phyloP scores from a whole-genome alignment of 2,329 filamentous ascomycete species.

The Alternaria rosae region DNA sequence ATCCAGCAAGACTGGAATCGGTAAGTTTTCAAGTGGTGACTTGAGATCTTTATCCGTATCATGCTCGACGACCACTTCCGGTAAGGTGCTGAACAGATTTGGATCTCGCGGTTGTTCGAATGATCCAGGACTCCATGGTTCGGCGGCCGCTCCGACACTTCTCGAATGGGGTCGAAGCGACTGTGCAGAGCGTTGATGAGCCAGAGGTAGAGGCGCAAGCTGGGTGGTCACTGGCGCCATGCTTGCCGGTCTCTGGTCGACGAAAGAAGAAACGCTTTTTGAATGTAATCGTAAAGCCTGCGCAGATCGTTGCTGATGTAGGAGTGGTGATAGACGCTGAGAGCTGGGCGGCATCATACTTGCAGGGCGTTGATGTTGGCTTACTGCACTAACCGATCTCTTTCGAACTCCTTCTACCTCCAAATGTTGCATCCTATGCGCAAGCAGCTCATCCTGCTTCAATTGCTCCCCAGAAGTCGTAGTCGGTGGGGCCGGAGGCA shows the following conservation, averaged over 20 bases:
- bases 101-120: conserved; percentile 11
- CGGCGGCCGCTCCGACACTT: conserved; percentile 21
- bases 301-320: conserved; percentile 23
- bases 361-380: conserved; percentile 18
- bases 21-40: conserved; percentile 14
- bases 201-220: neutral
- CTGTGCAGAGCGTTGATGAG: conserved; percentile 6
- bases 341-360: conserved; percentile 18
- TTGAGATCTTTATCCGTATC: conserved; percentile 6
- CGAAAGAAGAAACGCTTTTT: conserved; percentile 18
- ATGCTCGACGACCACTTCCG: conserved; percentile 19
- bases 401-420: conserved; percentile 34
- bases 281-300: conserved; percentile 17
- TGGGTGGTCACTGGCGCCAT: neutral
- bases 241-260: neutral
- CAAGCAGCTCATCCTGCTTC: conserved; percentile 41
- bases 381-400: conserved; percentile 31
- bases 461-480: conserved; percentile 38
- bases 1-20: conserved; percentile 19
- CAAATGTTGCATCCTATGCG: conserved; percentile 37
- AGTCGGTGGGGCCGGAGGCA: conserved; percentile 36
- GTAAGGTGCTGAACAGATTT: conserved; percentile 19
- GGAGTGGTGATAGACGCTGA: conserved; percentile 15
- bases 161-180: conserved; percentile 12
- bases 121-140: conserved; percentile 26